Conservation (phyloP, 352 stramenopile genomes). For the Phytophthora nicotianae region DNA sequence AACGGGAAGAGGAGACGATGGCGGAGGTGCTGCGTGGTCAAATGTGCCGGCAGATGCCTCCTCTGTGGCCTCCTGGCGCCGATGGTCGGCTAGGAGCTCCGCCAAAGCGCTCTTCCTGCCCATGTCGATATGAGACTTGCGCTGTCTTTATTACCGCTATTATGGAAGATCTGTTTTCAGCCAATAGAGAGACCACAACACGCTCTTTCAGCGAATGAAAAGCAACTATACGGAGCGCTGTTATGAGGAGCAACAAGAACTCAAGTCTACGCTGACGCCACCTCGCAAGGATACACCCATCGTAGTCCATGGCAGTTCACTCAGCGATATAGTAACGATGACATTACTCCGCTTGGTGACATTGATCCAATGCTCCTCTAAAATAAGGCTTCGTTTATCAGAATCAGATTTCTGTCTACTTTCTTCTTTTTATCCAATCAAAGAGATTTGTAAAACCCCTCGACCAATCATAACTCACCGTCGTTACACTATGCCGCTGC, state of each 20-base stretch:
- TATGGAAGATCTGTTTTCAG: constrained; percentile 20
- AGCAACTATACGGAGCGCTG: constrained; percentile 17
- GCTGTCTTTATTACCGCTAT: constrained; percentile 31
- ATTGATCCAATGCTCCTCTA: neutral
- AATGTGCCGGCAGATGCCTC: neutral
- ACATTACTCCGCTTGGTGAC: neutral
- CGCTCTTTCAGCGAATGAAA: constrained; percentile 16
- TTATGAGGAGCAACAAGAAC: constrained; percentile 9
- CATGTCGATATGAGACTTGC: constrained; percentile 24
- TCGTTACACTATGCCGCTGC: constrained; percentile 4
- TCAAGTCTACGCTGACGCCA: neutral
- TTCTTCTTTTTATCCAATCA: constrained; percentile 19
- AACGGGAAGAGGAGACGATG: constrained; percentile 2
- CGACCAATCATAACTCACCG: constrained; percentile 6
- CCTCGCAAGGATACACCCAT: neutral
- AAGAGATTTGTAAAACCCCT: neutral
- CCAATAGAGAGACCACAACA: constrained; percentile 6
- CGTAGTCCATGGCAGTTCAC: no score
- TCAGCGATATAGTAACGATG: neutral
- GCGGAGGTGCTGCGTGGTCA: neutral
- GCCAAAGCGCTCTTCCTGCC: constrained; percentile 36
- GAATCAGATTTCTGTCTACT: constrained; percentile 22
- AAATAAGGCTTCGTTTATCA: neutral
- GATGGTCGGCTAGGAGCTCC: constrained; percentile 36
- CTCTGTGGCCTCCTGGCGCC: constrained; percentile 23